phyloP scores from a whole-genome alignment of 2,329 filamentous ascomycete genomes.

The Zasmidium angulare region DNA sequence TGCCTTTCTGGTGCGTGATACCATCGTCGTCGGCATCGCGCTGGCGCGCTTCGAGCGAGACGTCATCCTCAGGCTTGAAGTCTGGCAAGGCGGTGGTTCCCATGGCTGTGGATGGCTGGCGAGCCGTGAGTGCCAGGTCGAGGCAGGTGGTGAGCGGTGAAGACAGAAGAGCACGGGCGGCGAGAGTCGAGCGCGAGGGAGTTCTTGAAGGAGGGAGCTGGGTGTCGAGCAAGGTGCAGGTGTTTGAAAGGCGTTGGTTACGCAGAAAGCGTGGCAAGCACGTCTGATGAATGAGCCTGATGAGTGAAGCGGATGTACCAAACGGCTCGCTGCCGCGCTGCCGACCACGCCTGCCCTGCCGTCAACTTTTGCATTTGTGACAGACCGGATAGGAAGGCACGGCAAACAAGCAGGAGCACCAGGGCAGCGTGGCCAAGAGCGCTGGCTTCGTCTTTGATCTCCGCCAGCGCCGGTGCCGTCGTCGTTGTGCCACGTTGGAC shows the following conservation, averaged over 20 bases:
- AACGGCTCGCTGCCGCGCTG: conserved; percentile 9
- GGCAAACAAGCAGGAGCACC: background rate
- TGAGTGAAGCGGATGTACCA: conserved; percentile 1
- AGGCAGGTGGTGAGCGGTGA: conserved; percentile 5
- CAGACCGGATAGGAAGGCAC: background rate
- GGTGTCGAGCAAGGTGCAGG: conserved; percentile 12
- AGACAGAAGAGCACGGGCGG: conserved; percentile 4
- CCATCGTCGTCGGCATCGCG: conserved; percentile 23
- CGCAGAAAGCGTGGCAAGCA: conserved; percentile 12
- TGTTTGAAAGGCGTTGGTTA: no score
- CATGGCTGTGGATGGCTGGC: conserved; percentile 7
- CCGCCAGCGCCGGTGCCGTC: background rate
- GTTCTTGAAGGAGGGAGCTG: conserved; percentile 9
- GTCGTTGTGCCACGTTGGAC: conserved; percentile 2
- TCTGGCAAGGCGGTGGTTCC: conserved; percentile 17
- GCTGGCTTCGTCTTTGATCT: background rate
- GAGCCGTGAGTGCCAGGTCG: background rate
- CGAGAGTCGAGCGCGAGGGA: conserved; percentile 5
- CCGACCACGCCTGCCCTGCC: background rate
- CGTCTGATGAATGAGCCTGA: background rate
- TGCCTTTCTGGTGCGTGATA: conserved; percentile 26
- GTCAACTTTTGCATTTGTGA: background rate
- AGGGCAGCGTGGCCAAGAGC: no score
- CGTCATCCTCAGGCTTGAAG: conserved; percentile 23
- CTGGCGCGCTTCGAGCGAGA: conserved; percentile 19